Evolutionary conservation across 2,329 filamentous ascomycete species (phyloP).

Genomic region (Cyclaneusma minus): DNA sequence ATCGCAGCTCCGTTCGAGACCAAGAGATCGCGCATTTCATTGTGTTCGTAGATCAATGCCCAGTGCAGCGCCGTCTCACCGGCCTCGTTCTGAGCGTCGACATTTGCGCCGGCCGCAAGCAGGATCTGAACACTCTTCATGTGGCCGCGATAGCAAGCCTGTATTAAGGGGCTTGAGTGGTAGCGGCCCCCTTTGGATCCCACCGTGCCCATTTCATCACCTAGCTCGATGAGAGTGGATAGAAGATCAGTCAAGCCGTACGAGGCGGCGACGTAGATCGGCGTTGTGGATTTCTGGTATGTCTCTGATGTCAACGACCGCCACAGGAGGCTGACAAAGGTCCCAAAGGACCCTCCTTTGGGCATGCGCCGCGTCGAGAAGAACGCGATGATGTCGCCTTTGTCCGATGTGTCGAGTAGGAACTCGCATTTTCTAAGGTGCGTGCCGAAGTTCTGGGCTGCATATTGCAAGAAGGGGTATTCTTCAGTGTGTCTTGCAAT

Average conservation of each 20-base stretch:
- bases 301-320: slow-evolving; percentile 4
- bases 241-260: slow-evolving; percentile 10
- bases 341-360: slow-evolving; percentile 9
- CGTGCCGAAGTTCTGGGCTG: slow-evolving; percentile 4
- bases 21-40: slow-evolving; percentile 7
- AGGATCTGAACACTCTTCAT: slow-evolving; percentile 8
- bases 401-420: slow-evolving; percentile 4
- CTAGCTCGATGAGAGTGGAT: slow-evolving; percentile 6
- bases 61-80: slow-evolving; percentile 8
- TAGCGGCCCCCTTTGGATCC: slow-evolving; percentile 9
- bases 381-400: slow-evolving; percentile 6
- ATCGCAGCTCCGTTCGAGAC: slow-evolving; percentile 9
- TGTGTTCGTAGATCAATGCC: slow-evolving; percentile 3
- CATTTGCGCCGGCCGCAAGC: slow-evolving; percentile 9
- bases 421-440: slow-evolving; percentile 4
- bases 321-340: slow-evolving; percentile 9
- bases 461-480: slow-evolving; percentile 8
- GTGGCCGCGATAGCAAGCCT: slow-evolving; percentile 8
- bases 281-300: slow-evolving; percentile 6
- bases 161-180: slow-evolving; percentile 9
- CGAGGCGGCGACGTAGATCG: slow-evolving; percentile 11
- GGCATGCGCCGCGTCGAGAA: slow-evolving; percentile 7
- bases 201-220: slow-evolving; percentile 7
- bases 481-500: slow-evolving; percentile 2
- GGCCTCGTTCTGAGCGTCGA: slow-evolving; percentile 5